Conservation (phyloP, 2,329 filamentous ascomycete genomes). For the Aspergillus neoniger region DNA sequence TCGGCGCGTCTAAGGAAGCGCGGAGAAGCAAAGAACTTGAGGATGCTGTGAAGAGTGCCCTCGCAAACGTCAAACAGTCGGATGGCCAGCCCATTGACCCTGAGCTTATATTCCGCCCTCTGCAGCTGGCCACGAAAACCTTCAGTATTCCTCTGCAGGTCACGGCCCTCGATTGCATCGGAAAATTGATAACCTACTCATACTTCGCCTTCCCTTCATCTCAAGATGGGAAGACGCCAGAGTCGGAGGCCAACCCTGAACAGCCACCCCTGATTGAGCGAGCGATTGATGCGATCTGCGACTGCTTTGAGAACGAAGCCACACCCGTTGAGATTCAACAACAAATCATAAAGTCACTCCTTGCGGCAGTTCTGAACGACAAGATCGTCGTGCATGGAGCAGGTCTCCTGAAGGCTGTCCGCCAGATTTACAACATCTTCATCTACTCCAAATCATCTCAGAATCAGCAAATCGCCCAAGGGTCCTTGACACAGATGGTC, state of each 20-base stretch:
- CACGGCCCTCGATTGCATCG: conserved; percentile 92
- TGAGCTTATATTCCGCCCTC: conserved; percentile 85
- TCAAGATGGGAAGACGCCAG: conserved; percentile 26
- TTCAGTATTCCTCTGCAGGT: conserved; percentile 83
- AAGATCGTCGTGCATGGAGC: conserved; percentile 98
- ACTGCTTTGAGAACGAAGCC: conserved; percentile 96
- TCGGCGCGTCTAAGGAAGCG: conserved; percentile 88
- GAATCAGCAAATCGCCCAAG: conserved; percentile 96
- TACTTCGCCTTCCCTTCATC: conserved; percentile 80
- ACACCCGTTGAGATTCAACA: conserved; percentile 91
- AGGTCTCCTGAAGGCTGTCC: conserved; percentile 90
- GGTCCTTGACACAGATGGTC: conserved; percentile 96
- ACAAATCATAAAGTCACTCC: conserved; percentile 95
- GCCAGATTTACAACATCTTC: conserved; percentile 99
- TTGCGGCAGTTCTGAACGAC: conserved; percentile 95
- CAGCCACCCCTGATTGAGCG: conserved; percentile 84
- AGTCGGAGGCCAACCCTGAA: conserved; percentile 29
- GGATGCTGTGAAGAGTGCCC: conserved; percentile 77
- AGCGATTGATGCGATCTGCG: conserved; percentile 98
- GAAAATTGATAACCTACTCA: conserved; percentile 97
- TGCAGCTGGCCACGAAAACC: conserved; percentile 86
- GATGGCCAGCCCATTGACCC: conserved; percentile 82
- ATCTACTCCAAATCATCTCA: conserved; percentile 88
- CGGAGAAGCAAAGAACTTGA: conserved; percentile 80
- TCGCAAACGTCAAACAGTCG: conserved; percentile 81